phyloP scores from a whole-genome alignment of 179 eudicot genomes.

The Patellifolia procumbens region DNA sequence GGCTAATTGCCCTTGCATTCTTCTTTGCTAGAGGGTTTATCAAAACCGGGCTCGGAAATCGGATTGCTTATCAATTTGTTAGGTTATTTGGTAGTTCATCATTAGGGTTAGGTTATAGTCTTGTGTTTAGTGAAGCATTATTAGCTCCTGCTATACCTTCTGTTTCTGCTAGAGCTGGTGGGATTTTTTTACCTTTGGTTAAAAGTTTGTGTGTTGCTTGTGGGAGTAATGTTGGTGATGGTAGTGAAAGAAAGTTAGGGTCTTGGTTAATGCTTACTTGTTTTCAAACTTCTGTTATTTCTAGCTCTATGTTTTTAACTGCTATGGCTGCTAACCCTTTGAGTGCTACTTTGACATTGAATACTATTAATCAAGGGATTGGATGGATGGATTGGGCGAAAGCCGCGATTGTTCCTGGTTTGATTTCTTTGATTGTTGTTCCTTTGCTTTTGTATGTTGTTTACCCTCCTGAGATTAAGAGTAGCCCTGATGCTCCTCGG shows the following conservation, averaged over 20 bases:
- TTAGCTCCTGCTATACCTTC: conserved; percentile 96
- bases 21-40: conserved; percentile 94
- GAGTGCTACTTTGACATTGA: conserved; percentile 70
- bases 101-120: conserved; percentile 78
- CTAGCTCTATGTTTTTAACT: conserved; percentile 89
- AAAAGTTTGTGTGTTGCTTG: conserved; percentile 82
- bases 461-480: conserved; percentile 87
- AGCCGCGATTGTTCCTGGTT: conserved; percentile 91
- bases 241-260: conserved; percentile 74
- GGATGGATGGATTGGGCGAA: conserved; percentile 99
- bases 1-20: conserved; percentile 94
- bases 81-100: conserved; percentile 58
- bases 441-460: conserved; percentile 73
- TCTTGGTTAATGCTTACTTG: conserved; percentile 96
- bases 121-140: conserved; percentile 82
- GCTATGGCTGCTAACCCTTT: conserved; percentile 97
- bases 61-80: conserved; percentile 83
- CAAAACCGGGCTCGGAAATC: conserved; percentile 85
- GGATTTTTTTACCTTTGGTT: conserved; percentile 80
- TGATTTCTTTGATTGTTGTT: conserved; percentile 82
- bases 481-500: conserved; percentile 95
- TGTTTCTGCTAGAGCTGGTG: conserved; percentile 92
- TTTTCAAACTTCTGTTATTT: conserved; percentile 86
- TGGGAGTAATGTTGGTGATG: conserved; percentile 91
- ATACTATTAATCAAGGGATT: conserved; percentile 63